These are phyloP conservation scores for Senna siamea DNA, from an alignment of 306 rosid genomes.

Conservation along the genomic window DNA sequence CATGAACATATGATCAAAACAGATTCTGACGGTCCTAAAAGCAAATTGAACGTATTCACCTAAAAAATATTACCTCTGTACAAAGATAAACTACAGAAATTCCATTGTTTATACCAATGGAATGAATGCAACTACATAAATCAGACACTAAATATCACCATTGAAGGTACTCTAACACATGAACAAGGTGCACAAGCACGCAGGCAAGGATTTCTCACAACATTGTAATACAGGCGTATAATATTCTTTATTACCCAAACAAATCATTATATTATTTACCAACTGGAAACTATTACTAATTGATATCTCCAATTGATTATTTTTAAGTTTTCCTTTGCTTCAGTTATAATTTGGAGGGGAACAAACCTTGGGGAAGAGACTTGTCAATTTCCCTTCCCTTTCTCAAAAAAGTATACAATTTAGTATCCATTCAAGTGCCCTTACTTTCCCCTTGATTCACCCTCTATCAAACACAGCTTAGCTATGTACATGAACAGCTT, in stretches of 20 bases:
- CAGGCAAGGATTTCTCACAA: too few species aligned
- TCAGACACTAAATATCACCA: constrained; percentile 7
- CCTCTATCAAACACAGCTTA: neutral
- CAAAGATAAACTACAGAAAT: neutral
- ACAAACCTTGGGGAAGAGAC: neutral
- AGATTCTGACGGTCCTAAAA: constrained; percentile 14
- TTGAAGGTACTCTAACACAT: neutral
- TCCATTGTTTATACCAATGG: constrained; percentile 13
- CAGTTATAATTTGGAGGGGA: neutral
- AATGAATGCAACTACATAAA: constrained; percentile 30
- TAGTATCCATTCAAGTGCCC: neutral
- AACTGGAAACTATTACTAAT: neutral
- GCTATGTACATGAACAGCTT: neutral
- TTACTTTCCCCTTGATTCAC: neutral
- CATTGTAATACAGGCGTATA: neutral
- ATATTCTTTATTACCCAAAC: constrained; percentile 13
- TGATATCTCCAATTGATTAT: neutral
- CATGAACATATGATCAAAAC: constrained; percentile 31
- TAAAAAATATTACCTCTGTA: neutral
- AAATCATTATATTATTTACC: neutral
- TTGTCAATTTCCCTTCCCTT: neutral
- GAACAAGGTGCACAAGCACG: constrained; percentile 8
- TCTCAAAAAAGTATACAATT: neutral
- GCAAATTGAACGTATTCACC: constrained; percentile 22
- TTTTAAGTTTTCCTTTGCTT: neutral